These are phyloP conservation scores for Mycena sanguinolenta DNA, from an alignment of 768 basidiomycete species.

Conservation along the genomic window DNA sequence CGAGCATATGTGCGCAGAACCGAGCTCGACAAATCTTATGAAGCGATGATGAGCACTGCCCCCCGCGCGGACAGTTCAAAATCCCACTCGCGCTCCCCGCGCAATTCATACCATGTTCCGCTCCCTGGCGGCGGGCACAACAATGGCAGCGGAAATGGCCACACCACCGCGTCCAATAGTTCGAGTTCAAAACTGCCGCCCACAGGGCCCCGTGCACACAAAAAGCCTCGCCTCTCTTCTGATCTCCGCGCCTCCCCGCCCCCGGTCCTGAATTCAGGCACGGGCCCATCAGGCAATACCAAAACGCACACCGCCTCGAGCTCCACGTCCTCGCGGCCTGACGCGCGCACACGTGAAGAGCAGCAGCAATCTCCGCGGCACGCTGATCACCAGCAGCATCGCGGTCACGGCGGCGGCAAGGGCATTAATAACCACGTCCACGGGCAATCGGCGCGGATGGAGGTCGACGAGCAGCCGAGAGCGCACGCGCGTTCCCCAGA, in stretches of 20 bases:
- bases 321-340: constrained; percentile 33
- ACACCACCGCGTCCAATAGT: constrained; percentile 31
- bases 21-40: constrained; percentile 84
- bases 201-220: constrained; percentile 85
- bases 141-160: constrained; percentile 22
- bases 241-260: constrained; percentile 58
- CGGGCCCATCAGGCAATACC: constrained; percentile 39
- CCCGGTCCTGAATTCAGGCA: constrained; percentile 16
- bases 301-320: constrained; percentile 20
- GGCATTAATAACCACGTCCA: constrained; percentile 41
- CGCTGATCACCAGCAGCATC: constrained; percentile 24
- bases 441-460: too few relatives aligned
- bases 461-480: constrained; percentile 65
- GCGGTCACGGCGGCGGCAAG: constrained; percentile 37
- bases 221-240: constrained; percentile 82
- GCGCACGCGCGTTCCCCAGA: constrained; percentile 50
- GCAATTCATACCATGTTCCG: constrained; percentile 56
- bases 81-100: constrained; percentile 62
- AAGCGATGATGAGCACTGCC: constrained; percentile 63
- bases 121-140: constrained; percentile 24
- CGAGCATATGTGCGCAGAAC: constrained; percentile 59
- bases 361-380: constrained; percentile 38
- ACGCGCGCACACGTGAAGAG: constrained; percentile 40
- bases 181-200: constrained; percentile 69
- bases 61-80: constrained; percentile 57